phyloP scores from a whole-genome alignment of 148 eudicot species.

The Rhododendron henanense region DNA sequence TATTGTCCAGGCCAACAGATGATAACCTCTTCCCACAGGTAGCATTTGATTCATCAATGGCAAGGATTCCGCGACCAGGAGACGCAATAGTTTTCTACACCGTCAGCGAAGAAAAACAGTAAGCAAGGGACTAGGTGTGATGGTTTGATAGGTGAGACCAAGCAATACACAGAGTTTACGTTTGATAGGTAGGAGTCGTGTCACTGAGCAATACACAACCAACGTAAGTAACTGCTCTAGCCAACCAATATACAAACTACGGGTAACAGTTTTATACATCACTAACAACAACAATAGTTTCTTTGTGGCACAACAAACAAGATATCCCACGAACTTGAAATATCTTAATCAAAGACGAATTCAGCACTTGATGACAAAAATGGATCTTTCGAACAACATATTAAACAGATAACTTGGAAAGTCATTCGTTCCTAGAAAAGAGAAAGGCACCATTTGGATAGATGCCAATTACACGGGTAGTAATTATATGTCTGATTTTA shows the following conservation, averaged over 20 bases:
- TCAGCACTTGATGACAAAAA: neutral
- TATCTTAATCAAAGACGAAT: neutral
- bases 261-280: neutral
- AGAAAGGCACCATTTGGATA: neutral
- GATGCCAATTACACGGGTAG: neutral
- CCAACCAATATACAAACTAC: neutral
- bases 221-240: neutral
- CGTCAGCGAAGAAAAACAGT: slow-evolving; percentile 9
- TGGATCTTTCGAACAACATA: neutral
- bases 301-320: neutral
- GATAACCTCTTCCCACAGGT: slow-evolving; percentile 90
- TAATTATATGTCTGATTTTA: neutral
- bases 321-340: neutral
- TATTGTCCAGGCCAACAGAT: slow-evolving; percentile 90
- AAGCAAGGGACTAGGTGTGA: neutral
- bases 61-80: slow-evolving; percentile 92
- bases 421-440: neutral
- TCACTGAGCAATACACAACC: neutral
- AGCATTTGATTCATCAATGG: slow-evolving; percentile 94
- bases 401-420: neutral
- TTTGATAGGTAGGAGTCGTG: neutral
- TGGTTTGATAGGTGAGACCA: neutral
- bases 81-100: slow-evolving; percentile 84
- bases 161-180: neutral
- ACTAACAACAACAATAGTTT: neutral